A percentile compares a stretch with the other conserved stretches of the same genome.
These are phyloP conservation scores for Tricholoma sp. DNA, from an alignment of 768 basidiomycete genomes.

Conservation along the genomic window DNA sequence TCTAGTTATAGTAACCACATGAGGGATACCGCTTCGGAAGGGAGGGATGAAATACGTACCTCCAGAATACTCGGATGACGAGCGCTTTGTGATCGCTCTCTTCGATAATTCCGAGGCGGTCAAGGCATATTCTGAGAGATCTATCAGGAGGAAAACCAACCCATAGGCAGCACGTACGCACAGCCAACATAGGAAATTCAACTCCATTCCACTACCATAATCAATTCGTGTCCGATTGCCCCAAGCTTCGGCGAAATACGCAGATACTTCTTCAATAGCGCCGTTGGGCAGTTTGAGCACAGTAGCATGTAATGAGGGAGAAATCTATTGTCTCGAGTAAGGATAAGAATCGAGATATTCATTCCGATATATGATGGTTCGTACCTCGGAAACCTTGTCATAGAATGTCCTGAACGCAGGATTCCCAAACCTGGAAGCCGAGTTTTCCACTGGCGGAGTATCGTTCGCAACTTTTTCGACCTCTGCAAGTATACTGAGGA, in stretches of 20 bases:
- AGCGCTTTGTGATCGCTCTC: conserved; percentile 67
- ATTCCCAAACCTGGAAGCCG: conserved; percentile 92
- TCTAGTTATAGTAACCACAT: conserved; percentile 46
- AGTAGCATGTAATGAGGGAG: conserved; percentile 49
- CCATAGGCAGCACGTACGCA: conserved; percentile 33
- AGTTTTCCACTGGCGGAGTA: conserved; percentile 86
- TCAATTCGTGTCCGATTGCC: conserved; percentile 90
- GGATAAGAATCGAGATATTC: not conserved
- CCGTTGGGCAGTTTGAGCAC: conserved; percentile 55
- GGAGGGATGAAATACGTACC: conserved; percentile 34
- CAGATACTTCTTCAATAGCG: conserved; percentile 62
- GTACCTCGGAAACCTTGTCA: conserved; percentile 70
- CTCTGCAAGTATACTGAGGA: conserved; percentile 59
- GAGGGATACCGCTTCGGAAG: not conserved
- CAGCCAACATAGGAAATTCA: conserved; percentile 98
- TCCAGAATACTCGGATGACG: conserved; percentile 87
- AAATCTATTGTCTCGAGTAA: conserved; percentile 32
- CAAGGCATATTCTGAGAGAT: conserved; percentile 66
- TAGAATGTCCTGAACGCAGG: conserved; percentile 94
- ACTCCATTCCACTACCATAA: conserved; percentile 99
- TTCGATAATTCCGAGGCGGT: conserved; percentile 58
- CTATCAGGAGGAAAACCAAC: not conserved
- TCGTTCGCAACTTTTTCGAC: conserved; percentile 62
- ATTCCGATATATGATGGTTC: conserved; percentile 8
- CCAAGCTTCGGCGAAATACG: conserved; percentile 86